Evolutionary conservation across 2,329 filamentous ascomycete genomes (phyloP), one percentile per base, ranked within the genome.

Genomic region (Incumbomyces delicatus): DNA sequence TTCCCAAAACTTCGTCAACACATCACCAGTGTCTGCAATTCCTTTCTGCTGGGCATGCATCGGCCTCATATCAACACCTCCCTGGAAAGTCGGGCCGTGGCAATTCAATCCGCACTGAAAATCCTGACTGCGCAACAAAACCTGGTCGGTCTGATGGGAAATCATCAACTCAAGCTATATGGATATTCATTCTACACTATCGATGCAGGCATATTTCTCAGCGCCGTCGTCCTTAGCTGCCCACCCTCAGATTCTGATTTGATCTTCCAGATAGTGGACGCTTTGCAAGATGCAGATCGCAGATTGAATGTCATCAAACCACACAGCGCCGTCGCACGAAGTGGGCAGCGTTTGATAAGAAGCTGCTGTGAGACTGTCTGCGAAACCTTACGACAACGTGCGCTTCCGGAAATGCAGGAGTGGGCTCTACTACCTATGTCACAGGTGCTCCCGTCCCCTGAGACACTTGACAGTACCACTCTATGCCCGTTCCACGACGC

Each of bases 101-200:
- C 31, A 32, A n/a, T 32, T n/a, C n/a, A 8, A n/a, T 8, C 31
- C 8, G 31, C 31, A 32, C 31, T 32, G 10, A n/a, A 32, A 8
- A 8, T 10, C 10, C n/a, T 32, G n/a, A n/a, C 8, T 32, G n/a
- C 31, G 8, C 31, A 32, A n/a, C 10, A 32, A n/a, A n/a, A 32
- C 31, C 31, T 32, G 10, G 8, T 32, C n/a, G 10, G n/a, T 8
- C 8, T 32, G n/a, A 8, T 32, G 8, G 10, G 10, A 32, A 10
- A 10, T 32, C 31, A 8, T 11, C 39, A 43, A 16, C 11, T 11
- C 13, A 43, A 31, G 18, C 31, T 30, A 13, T 48, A 43, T 33
- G 46, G 27, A 2, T n/a, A 17, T n/a, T 16, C 22, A 2, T 35
- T 48, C 32, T 48, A 33, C 32, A 48, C 40, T n/a, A 44, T 48